phyloP scores from a whole-genome alignment of 352 stramenopile species.

The Globisporangium emineosum region DNA sequence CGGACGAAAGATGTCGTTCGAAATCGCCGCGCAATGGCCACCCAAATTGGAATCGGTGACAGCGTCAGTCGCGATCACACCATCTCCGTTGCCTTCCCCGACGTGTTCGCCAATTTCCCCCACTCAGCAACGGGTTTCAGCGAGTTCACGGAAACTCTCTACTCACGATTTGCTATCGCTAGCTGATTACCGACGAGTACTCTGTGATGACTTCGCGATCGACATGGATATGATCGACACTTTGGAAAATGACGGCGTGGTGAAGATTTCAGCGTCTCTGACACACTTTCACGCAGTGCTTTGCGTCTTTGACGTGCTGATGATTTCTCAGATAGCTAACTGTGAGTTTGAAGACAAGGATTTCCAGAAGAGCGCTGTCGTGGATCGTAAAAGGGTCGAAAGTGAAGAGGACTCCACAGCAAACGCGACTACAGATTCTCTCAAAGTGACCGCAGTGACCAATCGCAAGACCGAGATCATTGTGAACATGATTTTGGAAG shows the following conservation, averaged over 20 bases:
- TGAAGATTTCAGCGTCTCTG: conserved; percentile 53
- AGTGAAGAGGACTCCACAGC: neutral
- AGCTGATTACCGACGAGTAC: conserved; percentile 41
- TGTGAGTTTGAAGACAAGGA: conserved; percentile 15
- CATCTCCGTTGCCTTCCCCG: conserved; percentile 19
- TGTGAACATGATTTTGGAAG: conserved; percentile 58
- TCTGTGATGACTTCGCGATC: conserved; percentile 72
- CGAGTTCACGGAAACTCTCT: neutral
- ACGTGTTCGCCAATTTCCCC: conserved; percentile 19
- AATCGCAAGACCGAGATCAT: conserved; percentile 20
- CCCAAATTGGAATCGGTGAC: conserved; percentile 22
- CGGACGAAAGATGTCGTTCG: conserved; percentile 67
- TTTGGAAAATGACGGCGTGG: conserved; percentile 30
- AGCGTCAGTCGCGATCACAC: conserved; percentile 12
- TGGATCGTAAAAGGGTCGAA: neutral
- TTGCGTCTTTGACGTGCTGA: conserved; percentile 56
- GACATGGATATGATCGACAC: conserved; percentile 67
- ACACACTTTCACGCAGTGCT: conserved; percentile 71
- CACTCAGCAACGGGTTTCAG: neutral
- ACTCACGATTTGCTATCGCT: conserved; percentile 9
- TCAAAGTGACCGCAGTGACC: neutral
- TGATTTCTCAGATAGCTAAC: conserved; percentile 22
- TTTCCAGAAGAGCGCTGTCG: neutral
- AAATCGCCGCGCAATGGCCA: conserved; percentile 56
- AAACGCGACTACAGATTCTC: neutral